These are phyloP conservation scores for Globisporangium mamillatum DNA, from an alignment of 352 stramenopile genomes.

Conservation along the genomic window DNA sequence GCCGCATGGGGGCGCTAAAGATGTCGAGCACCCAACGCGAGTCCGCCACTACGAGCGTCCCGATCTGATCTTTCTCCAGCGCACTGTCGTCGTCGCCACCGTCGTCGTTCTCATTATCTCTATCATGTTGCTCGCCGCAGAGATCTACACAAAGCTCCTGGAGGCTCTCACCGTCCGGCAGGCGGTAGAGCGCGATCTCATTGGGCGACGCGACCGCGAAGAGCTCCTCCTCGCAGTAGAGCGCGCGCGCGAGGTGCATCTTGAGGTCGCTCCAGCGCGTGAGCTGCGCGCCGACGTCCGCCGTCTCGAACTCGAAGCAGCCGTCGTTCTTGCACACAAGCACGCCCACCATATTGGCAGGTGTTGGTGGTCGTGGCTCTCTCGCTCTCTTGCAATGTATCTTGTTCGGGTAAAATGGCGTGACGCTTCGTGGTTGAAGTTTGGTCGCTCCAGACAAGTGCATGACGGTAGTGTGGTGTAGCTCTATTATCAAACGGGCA, in stretches of 20 bases:
- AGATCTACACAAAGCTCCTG: conserved; percentile 14
- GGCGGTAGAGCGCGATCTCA: conserved; percentile 61
- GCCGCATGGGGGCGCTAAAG: conserved; percentile 54
- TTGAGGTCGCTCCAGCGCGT: conserved; percentile 48
- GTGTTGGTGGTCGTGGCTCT: neutral
- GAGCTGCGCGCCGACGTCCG: conserved; percentile 23
- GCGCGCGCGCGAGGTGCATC: conserved; percentile 45
- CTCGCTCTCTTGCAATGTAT: neutral
- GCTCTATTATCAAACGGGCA: no score
- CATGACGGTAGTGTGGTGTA: neutral
- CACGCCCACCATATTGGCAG: conserved; percentile 41
- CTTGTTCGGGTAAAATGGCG: neutral
- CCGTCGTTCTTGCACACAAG: conserved; percentile 82
- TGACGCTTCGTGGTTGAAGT: neutral
- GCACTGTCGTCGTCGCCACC: neutral
- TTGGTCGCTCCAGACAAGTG: neutral
- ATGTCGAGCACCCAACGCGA: conserved; percentile 82
- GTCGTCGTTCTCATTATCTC: conserved; percentile 10
- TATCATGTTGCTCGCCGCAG: neutral
- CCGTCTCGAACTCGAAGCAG: conserved; percentile 63
- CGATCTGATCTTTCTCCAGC: conserved; percentile 15
- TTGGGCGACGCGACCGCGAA: conserved; percentile 53
- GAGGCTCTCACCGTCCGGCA: conserved; percentile 46
- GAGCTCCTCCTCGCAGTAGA: conserved; percentile 75
- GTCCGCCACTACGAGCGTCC: conserved; percentile 26